A percentile compares a stretch with the other conserved stretches of the same genome.
Evolutionary conservation across 192 early-diverging fungal species (phyloP).

Genomic region (Entomortierella beljakovae): DNA sequence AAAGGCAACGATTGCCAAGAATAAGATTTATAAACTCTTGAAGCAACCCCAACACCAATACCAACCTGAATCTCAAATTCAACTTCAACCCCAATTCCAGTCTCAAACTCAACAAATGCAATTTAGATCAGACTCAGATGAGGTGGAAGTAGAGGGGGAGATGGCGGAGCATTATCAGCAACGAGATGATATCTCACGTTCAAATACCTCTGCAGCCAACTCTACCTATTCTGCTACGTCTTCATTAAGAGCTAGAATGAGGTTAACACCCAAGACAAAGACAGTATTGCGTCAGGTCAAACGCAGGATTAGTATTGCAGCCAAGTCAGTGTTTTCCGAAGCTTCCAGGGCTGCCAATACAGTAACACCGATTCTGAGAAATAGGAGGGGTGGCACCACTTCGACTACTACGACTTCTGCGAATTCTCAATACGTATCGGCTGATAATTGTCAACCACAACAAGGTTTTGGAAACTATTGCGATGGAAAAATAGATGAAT

Average conservation of each 20-base stretch:
- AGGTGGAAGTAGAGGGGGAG: neutral
- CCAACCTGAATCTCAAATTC: neutral
- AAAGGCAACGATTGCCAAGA: slow-evolving; percentile 15
- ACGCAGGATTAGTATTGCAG: slow-evolving; percentile 15
- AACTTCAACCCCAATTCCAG: neutral
- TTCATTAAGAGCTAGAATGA: slow-evolving; percentile 11
- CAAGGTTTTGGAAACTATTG: neutral
- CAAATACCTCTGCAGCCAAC: neutral
- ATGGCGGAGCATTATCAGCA: neutral
- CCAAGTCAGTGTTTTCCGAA: slow-evolving; percentile 12
- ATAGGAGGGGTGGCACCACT: neutral
- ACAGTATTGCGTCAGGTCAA: slow-evolving; percentile 37
- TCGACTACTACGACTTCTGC: too few species aligned
- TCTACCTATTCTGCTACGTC: slow-evolving; percentile 20
- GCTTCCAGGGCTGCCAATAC: slow-evolving; percentile 20
- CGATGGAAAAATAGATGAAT: neutral
- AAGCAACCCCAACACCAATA: slow-evolving; percentile 1
- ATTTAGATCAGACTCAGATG: neutral
- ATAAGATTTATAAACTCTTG: slow-evolving; percentile 23
- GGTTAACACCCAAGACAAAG: slow-evolving; percentile 25
- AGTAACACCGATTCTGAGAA: neutral
- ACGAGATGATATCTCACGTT: neutral
- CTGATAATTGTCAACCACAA: neutral
- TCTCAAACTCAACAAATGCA: neutral
- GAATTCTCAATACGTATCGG: neutral